Base-by-base conservation (phyloP, 495 filamentous ascomycete genomes). In the Hyaloscypha finlandica region DNA sequence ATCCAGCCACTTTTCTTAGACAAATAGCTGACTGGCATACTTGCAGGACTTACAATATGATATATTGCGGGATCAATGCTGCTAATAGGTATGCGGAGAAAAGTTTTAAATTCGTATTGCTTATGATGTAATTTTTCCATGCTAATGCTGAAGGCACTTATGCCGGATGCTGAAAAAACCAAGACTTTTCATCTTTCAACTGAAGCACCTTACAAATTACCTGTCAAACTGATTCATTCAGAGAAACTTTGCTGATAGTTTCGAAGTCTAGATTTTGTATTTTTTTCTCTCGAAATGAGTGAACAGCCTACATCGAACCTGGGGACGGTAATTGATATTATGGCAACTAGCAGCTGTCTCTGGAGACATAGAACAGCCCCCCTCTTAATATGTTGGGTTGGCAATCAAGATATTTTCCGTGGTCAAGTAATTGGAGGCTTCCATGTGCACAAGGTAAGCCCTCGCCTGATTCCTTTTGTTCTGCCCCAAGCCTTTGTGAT, bases 401-500 rank as follows among this genome's bases (percentile, higher is more conserved):
- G 25, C 1, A 25, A 25, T 25, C 25, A 25, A 25, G 25, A 25
- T 25, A 25, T 25, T 25, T 25, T 25, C 25, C 25, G 25, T 25
- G 25, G 25, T 12, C 35, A 37, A 6, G 35, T 37, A 37, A 37
- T 37, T 37, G 1, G 35, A 37, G 35, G 35, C 6, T 25, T 25
- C 25, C 25, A 25, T 25, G 2, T 25, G 25, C 25, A 25, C 25
- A 25, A 37, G 35, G 35, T 37, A 6, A 37, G 35, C 12, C 35
- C 6, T 37, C 12, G 3, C 12, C 8, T 37, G 6, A 37, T 37
- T 37, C 35, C 35, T 12, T 37, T 37, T 6, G 6, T 37, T 37
- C 35, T 12, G 12, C 35, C 20, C 42, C 59, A 62, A 61, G 60
- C 65, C 76, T 80, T 67, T 68, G 78, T 81, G 80, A 86, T 87